Evolutionary conservation across 1,284 basidiomycete genomes (phyloP), one percentile per base, ranked within the genome.

Genomic region (Austroboletus rostrupii): DNA sequence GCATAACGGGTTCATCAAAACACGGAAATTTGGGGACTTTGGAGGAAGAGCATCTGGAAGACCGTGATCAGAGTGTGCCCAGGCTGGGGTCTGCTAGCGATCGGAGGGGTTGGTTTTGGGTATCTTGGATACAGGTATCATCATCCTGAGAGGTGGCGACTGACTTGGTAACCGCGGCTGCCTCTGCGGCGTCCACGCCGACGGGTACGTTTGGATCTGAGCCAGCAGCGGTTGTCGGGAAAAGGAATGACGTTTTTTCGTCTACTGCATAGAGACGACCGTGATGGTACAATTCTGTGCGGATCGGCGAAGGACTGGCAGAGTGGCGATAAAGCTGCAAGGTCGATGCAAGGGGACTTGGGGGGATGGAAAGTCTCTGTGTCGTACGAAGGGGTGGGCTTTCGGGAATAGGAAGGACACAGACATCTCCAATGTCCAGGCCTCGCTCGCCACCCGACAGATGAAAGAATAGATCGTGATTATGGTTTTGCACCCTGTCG

Each of bases 1-100:
- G 89, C 7, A 80, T 67, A 37, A 17, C 19, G 72, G 66, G 51
- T 74, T 78, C 62, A 87, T 83, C 38, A 79, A 68, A 32, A 87
- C 61, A 42, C 78, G 75, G 10, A 90, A 68, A 47, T 87, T 87
- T 56, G 29, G 78, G 74, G 4, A 70, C 58, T 5, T 5, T 71
- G 50, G 83, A 80, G 51, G 11, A 26, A 10, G 31, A 14, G 16
- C 20, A 14, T 45, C n/a, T 38, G 35, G 20, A 47, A 31, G 28
- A n/a, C n/a, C 40, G 8, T 38, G 42, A 54, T 41, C n/a, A 32
- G 21, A 36, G 20, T 10, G 13, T 19, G 35, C n/a, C 47, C n/a
- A 23, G 37, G 23, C 42, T 5, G 58, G 55, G 42, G 35, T 55
- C 45, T 48, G 53, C 43, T 43, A 49, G 49, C 23, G 57, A 57